Base-by-base conservation (phyloP, 495 filamentous ascomycete species). In the Talaromyces wortmannii region DNA sequence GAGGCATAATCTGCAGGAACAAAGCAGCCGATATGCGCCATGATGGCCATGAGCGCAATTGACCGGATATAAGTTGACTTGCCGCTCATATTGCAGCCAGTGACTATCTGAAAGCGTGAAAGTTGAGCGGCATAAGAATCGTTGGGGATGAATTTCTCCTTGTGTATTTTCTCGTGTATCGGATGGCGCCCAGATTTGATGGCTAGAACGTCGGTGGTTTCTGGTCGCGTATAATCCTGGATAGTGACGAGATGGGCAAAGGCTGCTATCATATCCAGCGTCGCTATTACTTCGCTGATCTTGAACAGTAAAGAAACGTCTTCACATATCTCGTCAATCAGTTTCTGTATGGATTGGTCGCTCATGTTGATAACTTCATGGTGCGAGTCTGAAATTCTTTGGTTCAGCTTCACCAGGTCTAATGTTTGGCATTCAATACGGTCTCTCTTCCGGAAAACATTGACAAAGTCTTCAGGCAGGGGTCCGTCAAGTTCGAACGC, bases 11-110 rank as follows among this genome's bases (percentile, higher is more conserved):
- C 67, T 7, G 92, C 94, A 4, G 94, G 94, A 4, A 97, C 86
- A 67, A 94, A 98, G 59, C 83, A 90, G 30, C 94, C 94, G 55
- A 95, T 84, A 61, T 98, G 94, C 5, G 90, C 90, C 90, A 98
- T 94, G 48, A 98, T 80, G 30, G 85, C 80, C 66, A 92, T 84
- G 8, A 98, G 73, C 15, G 92, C 90, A 43, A 96, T 75, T 6
- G 84, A 86, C 56, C 90, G 85, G 63, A 97, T 95, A 71, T 95
- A 97, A 0, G 92, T 97, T 57, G 90, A 90, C 65, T 96, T 97
- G n/a, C 94, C 94, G 61, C 90, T 95, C 95, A 97, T 97, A 67
- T 98, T 98, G 68, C 90, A 94, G 43, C 94, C 94, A 6, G 94
- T 96, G 63, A 98, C 86, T 57, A 97, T 89, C 57, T 96, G 90